Percentiles rank a stretch among this genome's conserved stretches.
These are phyloP conservation scores for Pisolithus sp. DNA, from an alignment of 768 basidiomycete genomes.

Conservation along the genomic window DNA sequence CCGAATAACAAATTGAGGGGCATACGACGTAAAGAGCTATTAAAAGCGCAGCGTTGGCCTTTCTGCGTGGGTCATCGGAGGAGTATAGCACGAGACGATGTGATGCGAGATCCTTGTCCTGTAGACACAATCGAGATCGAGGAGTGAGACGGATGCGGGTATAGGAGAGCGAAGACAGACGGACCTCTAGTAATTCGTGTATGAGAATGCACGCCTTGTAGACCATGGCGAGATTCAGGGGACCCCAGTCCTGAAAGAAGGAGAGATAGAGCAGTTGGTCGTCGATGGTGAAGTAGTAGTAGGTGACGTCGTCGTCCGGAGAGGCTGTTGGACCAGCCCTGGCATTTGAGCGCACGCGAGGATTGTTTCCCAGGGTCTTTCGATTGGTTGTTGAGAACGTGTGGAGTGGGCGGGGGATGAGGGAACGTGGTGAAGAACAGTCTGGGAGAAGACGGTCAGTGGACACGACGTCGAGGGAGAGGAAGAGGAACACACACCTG, in stretches of 20 bases:
- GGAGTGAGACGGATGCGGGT: constrained; percentile 19
- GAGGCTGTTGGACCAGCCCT: constrained; percentile 56
- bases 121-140: constrained; percentile 11
- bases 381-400: constrained; percentile 55
- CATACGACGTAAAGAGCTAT: constrained; percentile 90
- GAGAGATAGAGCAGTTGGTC: constrained; percentile 88
- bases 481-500: constrained; percentile 40
- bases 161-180: constrained; percentile 18
- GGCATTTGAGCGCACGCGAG: constrained; percentile 56
- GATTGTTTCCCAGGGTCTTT: constrained; percentile 47
- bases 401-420: constrained; percentile 61
- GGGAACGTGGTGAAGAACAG: constrained; percentile 89
- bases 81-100: constrained; percentile 85
- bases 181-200: constrained; percentile 80
- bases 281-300: constrained; percentile 91
- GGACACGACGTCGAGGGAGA: constrained; percentile 5
- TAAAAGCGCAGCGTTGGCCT: constrained; percentile 91
- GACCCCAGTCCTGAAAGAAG: constrained; percentile 95
- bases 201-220: constrained; percentile 90
- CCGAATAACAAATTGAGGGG: constrained; percentile 11
- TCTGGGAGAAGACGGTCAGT: constrained; percentile 31
- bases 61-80: constrained; percentile 75
- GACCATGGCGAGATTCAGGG: constrained; percentile 87
- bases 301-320: constrained; percentile 68
- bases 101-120: constrained; percentile 72